Conservation (phyloP, 306 rosid species). For the Sesbania bispinosa region DNA sequence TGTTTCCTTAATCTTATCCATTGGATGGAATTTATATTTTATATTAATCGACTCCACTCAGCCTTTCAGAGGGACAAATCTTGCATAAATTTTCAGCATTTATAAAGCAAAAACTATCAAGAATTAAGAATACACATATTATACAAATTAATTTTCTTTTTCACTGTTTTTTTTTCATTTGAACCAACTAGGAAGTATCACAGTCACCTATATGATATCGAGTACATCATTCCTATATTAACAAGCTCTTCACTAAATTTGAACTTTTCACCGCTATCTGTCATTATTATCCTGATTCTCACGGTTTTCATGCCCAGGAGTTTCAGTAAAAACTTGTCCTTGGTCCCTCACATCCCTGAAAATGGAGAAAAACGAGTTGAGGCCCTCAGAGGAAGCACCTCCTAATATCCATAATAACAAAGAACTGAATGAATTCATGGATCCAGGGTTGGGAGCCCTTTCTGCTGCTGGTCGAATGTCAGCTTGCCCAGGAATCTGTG, state of each 20-base stretch:
- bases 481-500: slow-evolving; percentile 48
- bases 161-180: neutral
- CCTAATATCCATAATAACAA: slow-evolving; percentile 86
- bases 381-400: slow-evolving; percentile 91
- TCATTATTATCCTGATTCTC: slow-evolving; percentile 39
- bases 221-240: slow-evolving; percentile 26
- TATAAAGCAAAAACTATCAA: neutral
- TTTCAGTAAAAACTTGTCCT: slow-evolving; percentile 64
- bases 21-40: neutral
- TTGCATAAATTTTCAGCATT: neutral
- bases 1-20: neutral
- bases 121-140: slow-evolving; percentile 9
- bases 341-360: slow-evolving; percentile 90
- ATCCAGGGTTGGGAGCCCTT: slow-evolving; percentile 65
- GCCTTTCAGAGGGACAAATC: neutral
- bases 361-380: slow-evolving; percentile 78
- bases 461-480: slow-evolving; percentile 62
- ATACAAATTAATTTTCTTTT: neutral
- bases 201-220: slow-evolving; percentile 23
- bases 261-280: slow-evolving; percentile 33
- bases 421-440: slow-evolving; percentile 78
- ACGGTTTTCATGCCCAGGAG: slow-evolving; percentile 39
- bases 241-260: slow-evolving; percentile 6
- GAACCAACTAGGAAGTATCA: slow-evolving; percentile 3
- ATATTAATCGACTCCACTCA: neutral